Percentiles rank a stretch among this genome's conserved stretches.
Evolutionary conservation across 2,329 filamentous ascomycete species (phyloP).

Genomic region (Myriangium duriaei): DNA sequence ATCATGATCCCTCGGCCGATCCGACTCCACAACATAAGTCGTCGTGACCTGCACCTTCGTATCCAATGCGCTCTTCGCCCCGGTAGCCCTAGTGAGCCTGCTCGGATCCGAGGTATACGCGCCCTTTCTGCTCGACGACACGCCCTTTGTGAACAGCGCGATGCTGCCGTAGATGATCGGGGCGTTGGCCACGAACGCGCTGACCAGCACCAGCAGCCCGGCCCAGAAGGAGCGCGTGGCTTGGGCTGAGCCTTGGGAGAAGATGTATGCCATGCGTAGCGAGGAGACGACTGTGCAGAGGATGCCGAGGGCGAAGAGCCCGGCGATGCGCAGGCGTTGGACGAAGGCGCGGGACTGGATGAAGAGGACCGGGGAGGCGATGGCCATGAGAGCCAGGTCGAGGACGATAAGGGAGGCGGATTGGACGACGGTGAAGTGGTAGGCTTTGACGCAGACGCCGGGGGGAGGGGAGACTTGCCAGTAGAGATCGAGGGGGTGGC

Average conservation of each 20-base stretch:
- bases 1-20: not conserved
- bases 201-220: constrained; percentile 11
- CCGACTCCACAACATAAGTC: not conserved
- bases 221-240: constrained; percentile 14
- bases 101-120: not conserved
- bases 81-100: not conserved
- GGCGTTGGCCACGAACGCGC: constrained; percentile 13
- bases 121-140: not conserved
- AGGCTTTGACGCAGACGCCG: constrained; percentile 21
- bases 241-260: constrained; percentile 11
- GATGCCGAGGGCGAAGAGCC: constrained; percentile 10
- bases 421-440: constrained; percentile 24
- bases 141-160: not conserved
- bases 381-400: constrained; percentile 19
- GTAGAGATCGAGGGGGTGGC: constrained; percentile 24
- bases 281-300: constrained; percentile 13
- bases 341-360: constrained; percentile 8
- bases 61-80: not conserved
- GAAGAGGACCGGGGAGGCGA: constrained; percentile 14
- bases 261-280: constrained; percentile 12
- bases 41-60: not conserved
- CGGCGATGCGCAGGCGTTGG: not conserved
- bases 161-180: constrained; percentile 11
- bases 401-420: constrained; percentile 21
- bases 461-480: constrained; percentile 13